A percentile compares a stretch with the other conserved stretches of the same genome.
phyloP scores from a whole-genome alignment of 108 stramenopile genomes.

The Nitzschia inconspicua region DNA sequence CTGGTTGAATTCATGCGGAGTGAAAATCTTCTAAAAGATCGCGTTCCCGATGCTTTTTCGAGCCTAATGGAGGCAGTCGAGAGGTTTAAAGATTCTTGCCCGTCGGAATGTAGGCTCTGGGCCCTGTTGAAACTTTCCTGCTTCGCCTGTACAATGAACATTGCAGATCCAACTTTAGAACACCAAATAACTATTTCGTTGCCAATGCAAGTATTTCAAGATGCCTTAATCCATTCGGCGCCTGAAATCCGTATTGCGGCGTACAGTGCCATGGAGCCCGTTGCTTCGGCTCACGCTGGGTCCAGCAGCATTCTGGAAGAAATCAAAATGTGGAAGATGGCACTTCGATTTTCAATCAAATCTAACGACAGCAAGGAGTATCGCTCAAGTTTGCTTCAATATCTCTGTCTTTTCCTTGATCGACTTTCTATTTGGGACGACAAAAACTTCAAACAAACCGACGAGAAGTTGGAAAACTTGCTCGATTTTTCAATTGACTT shows the following conservation, averaged over 20 bases:
- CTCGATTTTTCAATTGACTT: slow-evolving; percentile 40
- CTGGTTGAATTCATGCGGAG: slow-evolving; percentile 19
- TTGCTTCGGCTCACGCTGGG: slow-evolving; percentile 9
- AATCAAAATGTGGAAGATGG: slow-evolving; percentile 34
- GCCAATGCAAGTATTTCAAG: slow-evolving; percentile 8
- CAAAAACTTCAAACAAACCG: too few relatives aligned
- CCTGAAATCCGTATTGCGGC: slow-evolving; percentile 35
- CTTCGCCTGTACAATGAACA: background rate
- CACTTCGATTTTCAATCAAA: slow-evolving; percentile 44
- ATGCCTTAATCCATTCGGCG: slow-evolving; percentile 27
- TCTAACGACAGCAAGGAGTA: slow-evolving; percentile 40
- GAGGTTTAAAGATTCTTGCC: background rate
- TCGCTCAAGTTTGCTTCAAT: slow-evolving; percentile 29
- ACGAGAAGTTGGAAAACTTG: slow-evolving; percentile 11
- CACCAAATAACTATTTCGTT: slow-evolving; percentile 16
- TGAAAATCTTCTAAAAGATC: slow-evolving; percentile 4
- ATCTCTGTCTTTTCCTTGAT: slow-evolving; percentile 35
- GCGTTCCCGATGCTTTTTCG: slow-evolving; percentile 17
- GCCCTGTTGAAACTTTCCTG: slow-evolving; percentile 36
- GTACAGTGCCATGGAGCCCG: slow-evolving; percentile 31
- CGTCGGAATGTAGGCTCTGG: slow-evolving; percentile 42
- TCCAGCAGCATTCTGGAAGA: slow-evolving; percentile 20
- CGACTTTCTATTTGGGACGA: slow-evolving; percentile 23
- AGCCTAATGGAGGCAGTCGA: slow-evolving; percentile 22
- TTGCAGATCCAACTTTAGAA: background rate